A percentile compares a stretch with the other conserved stretches of the same genome.
phyloP scores from a whole-genome alignment of 495 filamentous ascomycete genomes.

The Terfezia boudieri region DNA sequence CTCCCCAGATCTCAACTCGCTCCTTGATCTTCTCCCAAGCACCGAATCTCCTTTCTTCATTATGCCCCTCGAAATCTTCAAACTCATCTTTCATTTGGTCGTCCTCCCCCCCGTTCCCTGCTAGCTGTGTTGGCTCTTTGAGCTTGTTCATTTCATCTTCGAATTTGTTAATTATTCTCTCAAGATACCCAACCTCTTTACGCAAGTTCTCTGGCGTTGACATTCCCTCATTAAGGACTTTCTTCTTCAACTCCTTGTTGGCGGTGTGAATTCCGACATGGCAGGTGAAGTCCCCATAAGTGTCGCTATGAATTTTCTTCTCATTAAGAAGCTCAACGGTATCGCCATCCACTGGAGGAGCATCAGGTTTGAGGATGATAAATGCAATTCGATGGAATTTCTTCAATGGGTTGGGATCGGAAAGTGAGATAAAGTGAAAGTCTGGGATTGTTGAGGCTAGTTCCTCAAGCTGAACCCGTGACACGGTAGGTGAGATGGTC shows the following conservation, averaged over 20 bases:
- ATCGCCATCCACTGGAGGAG: conserved; percentile 38
- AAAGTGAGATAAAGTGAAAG: conserved; percentile 25
- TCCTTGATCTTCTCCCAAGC: not conserved
- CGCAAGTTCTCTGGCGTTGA: conserved; percentile 19
- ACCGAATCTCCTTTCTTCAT: conserved; percentile 27
- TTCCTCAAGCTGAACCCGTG: conserved; percentile 72
- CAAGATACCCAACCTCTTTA: conserved; percentile 16
- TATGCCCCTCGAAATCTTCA: conserved; percentile 28
- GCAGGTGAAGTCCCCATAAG: conserved; percentile 83
- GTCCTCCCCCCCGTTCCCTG: conserved; percentile 18
- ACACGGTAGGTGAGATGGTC: conserved; percentile 90
- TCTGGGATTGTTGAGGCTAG: conserved; percentile 13
- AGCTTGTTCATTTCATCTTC: conserved; percentile 42
- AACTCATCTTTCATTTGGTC: conserved; percentile 55
- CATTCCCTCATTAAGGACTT: conserved; percentile 39
- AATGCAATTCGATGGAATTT: conserved; percentile 96
- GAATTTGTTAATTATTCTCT: conserved; percentile 38
- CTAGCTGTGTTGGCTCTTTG: not conserved
- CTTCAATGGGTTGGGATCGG: conserved; percentile 90
- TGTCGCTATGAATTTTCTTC: conserved; percentile 83
- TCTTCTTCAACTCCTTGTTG: conserved; percentile 31
- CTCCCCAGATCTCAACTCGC: conserved; percentile 27
- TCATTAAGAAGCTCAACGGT: conserved; percentile 84
- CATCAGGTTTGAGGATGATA: conserved; percentile 35
- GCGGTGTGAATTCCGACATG: conserved; percentile 72